Evolutionary conservation across 148 eudicot genomes (phyloP).

Genomic region (Vaccinium darrowii): DNA sequence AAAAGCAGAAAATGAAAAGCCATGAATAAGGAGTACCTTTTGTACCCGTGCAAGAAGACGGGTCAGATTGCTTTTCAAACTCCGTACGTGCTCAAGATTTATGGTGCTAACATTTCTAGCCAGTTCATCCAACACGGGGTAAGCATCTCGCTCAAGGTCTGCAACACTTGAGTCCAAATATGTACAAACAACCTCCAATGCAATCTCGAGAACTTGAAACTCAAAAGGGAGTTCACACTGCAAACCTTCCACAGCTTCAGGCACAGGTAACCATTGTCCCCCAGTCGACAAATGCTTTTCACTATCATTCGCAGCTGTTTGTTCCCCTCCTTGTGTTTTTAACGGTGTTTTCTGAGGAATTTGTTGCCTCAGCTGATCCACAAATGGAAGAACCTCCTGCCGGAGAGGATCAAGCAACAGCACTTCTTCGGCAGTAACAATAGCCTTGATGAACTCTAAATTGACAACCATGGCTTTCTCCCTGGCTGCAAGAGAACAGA

Average conservation of each 20-base stretch:
- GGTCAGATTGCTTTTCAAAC: constrained; percentile 92
- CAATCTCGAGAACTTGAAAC: constrained; percentile 92
- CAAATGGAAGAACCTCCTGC: constrained; percentile 96
- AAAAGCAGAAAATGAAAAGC: not conserved
- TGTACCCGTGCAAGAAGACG: constrained; percentile 95
- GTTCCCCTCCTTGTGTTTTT: constrained; percentile 34
- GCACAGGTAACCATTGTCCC: constrained; percentile 51
- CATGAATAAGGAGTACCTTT: constrained; percentile 48
- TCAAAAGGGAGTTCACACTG: constrained; percentile 89
- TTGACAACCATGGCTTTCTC: constrained; percentile 96
- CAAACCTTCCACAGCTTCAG: constrained; percentile 60
- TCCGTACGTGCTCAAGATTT: constrained; percentile 92
- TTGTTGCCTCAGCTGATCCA: constrained; percentile 87
- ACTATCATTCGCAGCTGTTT: constrained; percentile 34
- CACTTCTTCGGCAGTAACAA: constrained; percentile 95
- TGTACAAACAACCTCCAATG: constrained; percentile 82
- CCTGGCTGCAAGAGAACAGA: constrained; percentile 56
- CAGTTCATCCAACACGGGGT: constrained; percentile 88
- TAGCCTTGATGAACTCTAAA: constrained; percentile 91
- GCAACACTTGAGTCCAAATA: constrained; percentile 79
- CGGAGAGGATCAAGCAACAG: constrained; percentile 94
- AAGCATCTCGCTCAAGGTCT: constrained; percentile 88
- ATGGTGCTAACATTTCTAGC: constrained; percentile 88
- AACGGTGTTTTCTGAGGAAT: constrained; percentile 46
- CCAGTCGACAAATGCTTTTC: constrained; percentile 35